Percentiles rank a stretch among this genome's conserved stretches.
Conservation (phyloP, 805 yeast species). For the Cyberlindnera misumaiensis region DNA sequence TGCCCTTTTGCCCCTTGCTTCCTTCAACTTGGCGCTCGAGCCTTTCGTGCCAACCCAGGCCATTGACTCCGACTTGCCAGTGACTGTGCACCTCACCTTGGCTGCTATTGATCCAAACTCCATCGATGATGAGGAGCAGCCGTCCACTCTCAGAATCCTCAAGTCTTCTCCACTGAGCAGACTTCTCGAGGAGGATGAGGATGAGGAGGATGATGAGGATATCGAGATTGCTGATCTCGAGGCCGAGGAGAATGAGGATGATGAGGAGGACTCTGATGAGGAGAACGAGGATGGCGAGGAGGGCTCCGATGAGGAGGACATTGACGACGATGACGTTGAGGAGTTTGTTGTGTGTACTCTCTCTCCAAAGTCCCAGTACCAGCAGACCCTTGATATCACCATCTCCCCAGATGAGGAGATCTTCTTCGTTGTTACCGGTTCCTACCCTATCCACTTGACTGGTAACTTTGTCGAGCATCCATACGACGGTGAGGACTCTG, state of each 20-base stretch:
- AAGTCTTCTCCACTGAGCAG: slow-evolving; percentile 50
- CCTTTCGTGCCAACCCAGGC: slow-evolving; percentile 90
- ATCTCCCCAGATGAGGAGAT: slow-evolving; percentile 92
- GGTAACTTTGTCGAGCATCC: slow-evolving; percentile 98
- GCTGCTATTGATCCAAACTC: slow-evolving; percentile 94
- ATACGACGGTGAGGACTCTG: slow-evolving; percentile 60
- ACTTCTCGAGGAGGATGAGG: slow-evolving; percentile 36
- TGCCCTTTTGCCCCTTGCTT: slow-evolving; percentile 72
- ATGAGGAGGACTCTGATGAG: slow-evolving; percentile 42
- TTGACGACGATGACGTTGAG: slow-evolving; percentile 62
- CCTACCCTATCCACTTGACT: slow-evolving; percentile 83
- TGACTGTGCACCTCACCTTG: slow-evolving; percentile 84
- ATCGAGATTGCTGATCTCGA: slow-evolving; percentile 32
- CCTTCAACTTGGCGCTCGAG: slow-evolving; percentile 75
- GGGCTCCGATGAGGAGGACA: slow-evolving; percentile 28
- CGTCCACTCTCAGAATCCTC: slow-evolving; percentile 84
- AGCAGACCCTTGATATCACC: slow-evolving; percentile 86
- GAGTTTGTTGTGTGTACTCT: slow-evolving; percentile 85
- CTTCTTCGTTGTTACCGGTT: slow-evolving; percentile 90
- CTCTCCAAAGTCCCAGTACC: slow-evolving; percentile 77
- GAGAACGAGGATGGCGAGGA: slow-evolving; percentile 37
- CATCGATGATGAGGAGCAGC: slow-evolving; percentile 71
- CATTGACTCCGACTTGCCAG: slow-evolving; percentile 78
- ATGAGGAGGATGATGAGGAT: slow-evolving; percentile 40
- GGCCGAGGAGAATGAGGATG: slow-evolving; percentile 27